Conservation (phyloP, 148 eudicot species). For the Beta vulgaris region DNA sequence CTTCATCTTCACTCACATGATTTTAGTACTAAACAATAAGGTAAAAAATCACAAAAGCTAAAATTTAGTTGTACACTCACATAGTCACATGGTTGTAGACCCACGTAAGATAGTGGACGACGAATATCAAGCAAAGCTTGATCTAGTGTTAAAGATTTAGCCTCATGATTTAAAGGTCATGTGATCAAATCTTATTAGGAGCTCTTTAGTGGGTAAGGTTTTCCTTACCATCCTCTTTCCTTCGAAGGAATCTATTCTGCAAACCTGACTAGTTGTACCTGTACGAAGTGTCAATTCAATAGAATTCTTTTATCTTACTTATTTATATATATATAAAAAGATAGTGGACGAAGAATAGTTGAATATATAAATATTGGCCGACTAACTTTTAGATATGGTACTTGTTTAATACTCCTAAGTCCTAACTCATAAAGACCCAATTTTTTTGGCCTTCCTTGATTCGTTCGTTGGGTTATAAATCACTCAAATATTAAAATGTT, state of each 20-base stretch:
- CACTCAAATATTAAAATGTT: not conserved
- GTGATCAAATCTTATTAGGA: no score
- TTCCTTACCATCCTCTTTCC: no score
- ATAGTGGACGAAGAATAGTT: not conserved
- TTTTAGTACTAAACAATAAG: not conserved
- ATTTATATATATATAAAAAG: no score
- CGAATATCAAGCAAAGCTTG: no score
- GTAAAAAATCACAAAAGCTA: conserved; percentile 3
- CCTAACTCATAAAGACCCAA: not conserved
- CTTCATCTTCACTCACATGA: conserved; percentile 1
- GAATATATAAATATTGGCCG: not conserved
- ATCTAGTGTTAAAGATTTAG: no score
- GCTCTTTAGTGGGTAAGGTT: no score
- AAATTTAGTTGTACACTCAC: conserved; percentile 15
- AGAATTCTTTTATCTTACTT: no score
- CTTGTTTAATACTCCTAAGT: not conserved
- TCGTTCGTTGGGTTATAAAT: not conserved
- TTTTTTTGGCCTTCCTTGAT: not conserved
- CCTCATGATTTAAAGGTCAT: no score
- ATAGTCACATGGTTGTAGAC: conserved; percentile 14
- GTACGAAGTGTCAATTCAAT: no score
- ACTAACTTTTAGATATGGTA: not conserved
- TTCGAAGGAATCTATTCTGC: no score
- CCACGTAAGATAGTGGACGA: not conserved
- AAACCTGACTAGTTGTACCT: no score